Base-by-base conservation (phyloP, 495 filamentous ascomycete species). In the Neurospora sp. region DNA sequence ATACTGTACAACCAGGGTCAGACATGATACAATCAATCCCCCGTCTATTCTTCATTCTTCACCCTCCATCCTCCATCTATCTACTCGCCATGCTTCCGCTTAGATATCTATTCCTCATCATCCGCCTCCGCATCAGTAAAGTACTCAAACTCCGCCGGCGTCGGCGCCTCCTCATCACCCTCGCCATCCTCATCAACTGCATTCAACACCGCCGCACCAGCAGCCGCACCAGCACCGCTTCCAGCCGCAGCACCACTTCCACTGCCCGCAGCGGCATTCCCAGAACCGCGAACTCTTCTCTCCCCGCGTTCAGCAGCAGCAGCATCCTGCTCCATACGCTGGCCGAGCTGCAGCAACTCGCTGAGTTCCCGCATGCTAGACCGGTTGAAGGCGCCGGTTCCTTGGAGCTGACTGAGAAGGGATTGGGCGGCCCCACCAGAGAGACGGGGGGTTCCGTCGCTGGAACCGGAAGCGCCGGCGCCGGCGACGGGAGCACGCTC, bases 171-270 rank as follows among this genome's bases (percentile, higher is more conserved):
- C 76, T 94, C 91, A 14, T 87, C 92, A 14, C 90, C 93, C 73
- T 93, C 93, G 22, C 89, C 90, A 78, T 97, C 94, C 81, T 97
- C 94, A 75, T 96, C 92, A 14, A 94, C 88, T 0, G 93, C 91
- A 9, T 90, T 94, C 75, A 97, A 83, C 3, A 94, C 92, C 61
- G 88, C 93, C 0, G 92, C 94, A 4, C 91, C 93, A 0, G 91
- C 92, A 0, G 88, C 89, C 22, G 92, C 92, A 40, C 91, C 91
- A 27, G 80, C 79, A 75, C 82, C 73, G 71, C 77, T 68, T 71
- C 70, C 45, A 16, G 75, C 75, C 31, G 71, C 69, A 8, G 35
- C 69, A 38, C 68, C 70, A 4, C 10, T 22, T 53, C 45, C 45
- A 53, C 20, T 53, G 27, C 16, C 38, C 48, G 69, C 53, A 65